Evolutionary conservation across 805 yeast genomes (phyloP), one percentile per base, ranked within the genome.

Genomic region (Dipodascus geniculatus): DNA sequence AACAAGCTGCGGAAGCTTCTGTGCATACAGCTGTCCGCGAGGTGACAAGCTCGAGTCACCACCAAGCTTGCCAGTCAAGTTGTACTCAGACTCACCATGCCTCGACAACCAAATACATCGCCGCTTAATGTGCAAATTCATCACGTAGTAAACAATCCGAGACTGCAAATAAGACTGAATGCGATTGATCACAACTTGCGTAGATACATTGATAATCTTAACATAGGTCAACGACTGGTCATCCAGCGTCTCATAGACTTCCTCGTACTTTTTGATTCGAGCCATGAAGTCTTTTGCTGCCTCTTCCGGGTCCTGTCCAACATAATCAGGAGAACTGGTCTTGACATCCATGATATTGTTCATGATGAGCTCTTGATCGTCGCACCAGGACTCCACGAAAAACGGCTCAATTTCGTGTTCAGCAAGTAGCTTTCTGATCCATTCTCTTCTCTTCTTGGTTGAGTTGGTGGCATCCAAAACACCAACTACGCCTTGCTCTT

Each of bases 71-170:
- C 97, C 97, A 51, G 89, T 89, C 55, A 93, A 75, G 67, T 93
- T 93, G 71, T 83, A 93, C 65, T 82, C 82, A 1, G 95, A 85
- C 70, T 93, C 99, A 23, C 99, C 99, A 64, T 93, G 99, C 61
- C 99, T 80, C 50, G 96, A 87, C 50, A 93, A 75, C 91, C 96
- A 93, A 57, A 93, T 89, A 58, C 84, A 79, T 58, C 98, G 78
- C 23, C 96, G 96, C 66, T 87, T 87, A 61, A 89, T 86, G 67
- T 90, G 97, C 60, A 93, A 73, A 65, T 93, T 93, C 96, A 93
- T 90, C 47, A 93, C 87, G 66, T 89, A 93, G 69, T 89, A 93
- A 19, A 90, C 97, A 58, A 93, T 89, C 62, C 97, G 79, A 57
- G 93, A 83, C 68, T 93, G 95, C 62, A 91, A 72, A 66, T 93